Percentiles rank a stretch among this genome's conserved stretches.
Conservation (phyloP, 1,284 basidiomycete species). For the Malassezia restricta region DNA sequence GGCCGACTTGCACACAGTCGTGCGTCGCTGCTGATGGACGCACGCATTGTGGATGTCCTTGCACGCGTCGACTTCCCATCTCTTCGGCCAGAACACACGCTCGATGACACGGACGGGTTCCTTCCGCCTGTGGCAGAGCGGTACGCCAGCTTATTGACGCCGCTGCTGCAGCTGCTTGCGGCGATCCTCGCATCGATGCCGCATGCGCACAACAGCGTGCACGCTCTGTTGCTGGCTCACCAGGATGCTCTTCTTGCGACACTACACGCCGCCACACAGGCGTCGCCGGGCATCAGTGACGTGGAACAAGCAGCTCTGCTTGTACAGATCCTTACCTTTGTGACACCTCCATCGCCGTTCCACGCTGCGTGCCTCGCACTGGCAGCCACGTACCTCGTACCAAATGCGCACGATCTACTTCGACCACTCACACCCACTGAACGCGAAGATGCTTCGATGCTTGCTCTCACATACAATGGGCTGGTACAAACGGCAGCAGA, state of each 20-base stretch:
- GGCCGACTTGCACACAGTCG: conserved; percentile 73
- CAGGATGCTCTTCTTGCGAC: conserved; percentile 66
- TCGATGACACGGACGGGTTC: conserved; percentile 68
- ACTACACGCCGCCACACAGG: conserved; percentile 59
- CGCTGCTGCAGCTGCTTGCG: conserved; percentile 66
- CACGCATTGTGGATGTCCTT: conserved; percentile 64
- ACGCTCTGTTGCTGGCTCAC: conserved; percentile 65
- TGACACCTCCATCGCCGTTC: conserved; percentile 56
- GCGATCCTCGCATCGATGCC: conserved; percentile 33
- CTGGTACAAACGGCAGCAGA: conserved; percentile 14
- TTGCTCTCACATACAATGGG: conserved; percentile 19
- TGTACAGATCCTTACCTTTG: conserved; percentile 54
- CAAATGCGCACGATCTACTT: conserved; percentile 55
- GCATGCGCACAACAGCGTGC: conserved; percentile 50
- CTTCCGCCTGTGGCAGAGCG: conserved; percentile 73
- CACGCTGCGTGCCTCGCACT: conserved; percentile 68
- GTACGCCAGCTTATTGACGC: conserved; percentile 76
- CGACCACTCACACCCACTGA: conserved; percentile 63
- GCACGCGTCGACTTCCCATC: conserved; percentile 78
- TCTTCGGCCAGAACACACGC: conserved; percentile 64
- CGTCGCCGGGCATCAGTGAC: conserved; percentile 55
- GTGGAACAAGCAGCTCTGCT: conserved; percentile 59
- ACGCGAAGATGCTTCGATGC: conserved; percentile 50
- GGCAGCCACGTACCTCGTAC: conserved; percentile 61
- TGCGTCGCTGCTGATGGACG: conserved; percentile 71